Evolutionary conservation across 2,329 filamentous ascomycete genomes (phyloP).

Genomic region (Neocucurbitaria cava): DNA sequence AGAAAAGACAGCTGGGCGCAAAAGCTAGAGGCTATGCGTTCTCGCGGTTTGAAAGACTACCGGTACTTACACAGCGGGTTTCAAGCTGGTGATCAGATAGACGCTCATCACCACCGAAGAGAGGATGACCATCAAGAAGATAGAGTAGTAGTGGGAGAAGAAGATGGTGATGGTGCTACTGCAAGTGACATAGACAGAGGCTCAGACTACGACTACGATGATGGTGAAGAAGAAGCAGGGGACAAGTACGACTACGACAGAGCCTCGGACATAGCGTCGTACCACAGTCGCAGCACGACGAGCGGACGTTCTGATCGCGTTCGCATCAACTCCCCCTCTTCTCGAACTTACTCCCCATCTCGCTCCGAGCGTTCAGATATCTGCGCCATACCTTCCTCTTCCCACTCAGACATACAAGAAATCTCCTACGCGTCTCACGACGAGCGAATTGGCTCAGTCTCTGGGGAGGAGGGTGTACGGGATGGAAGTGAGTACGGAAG

Average conservation of each 20-base stretch:
- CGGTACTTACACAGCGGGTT: conserved; percentile 9
- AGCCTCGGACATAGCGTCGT: conserved; percentile 7
- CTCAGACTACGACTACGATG: not conserved
- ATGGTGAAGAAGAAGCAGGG: not conserved
- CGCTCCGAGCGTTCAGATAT: not conserved
- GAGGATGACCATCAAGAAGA: too few relatives aligned
- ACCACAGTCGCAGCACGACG: not conserved
- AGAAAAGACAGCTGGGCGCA: conserved; percentile 17
- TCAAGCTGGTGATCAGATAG: conserved; percentile 5
- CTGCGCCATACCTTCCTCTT: not conserved
- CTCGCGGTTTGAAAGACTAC: conserved; percentile 11
- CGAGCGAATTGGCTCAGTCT: not conserved
- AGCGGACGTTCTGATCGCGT: not conserved
- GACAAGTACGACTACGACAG: not conserved
- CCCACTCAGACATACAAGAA: not conserved
- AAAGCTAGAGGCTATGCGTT: conserved; percentile 15
- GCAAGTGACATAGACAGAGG: too few relatives aligned
- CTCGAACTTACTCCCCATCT: not conserved
- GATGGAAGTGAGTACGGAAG: not conserved
- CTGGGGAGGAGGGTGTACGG: not conserved
- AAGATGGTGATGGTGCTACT: too few relatives aligned
- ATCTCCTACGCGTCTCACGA: not conserved
- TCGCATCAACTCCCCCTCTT: not conserved
- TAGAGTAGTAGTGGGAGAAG: too few relatives aligned
- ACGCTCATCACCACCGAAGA: too few relatives aligned